Base-by-base conservation (phyloP, 2,329 filamentous ascomycete genomes). In the Aspergillus sp. region DNA sequence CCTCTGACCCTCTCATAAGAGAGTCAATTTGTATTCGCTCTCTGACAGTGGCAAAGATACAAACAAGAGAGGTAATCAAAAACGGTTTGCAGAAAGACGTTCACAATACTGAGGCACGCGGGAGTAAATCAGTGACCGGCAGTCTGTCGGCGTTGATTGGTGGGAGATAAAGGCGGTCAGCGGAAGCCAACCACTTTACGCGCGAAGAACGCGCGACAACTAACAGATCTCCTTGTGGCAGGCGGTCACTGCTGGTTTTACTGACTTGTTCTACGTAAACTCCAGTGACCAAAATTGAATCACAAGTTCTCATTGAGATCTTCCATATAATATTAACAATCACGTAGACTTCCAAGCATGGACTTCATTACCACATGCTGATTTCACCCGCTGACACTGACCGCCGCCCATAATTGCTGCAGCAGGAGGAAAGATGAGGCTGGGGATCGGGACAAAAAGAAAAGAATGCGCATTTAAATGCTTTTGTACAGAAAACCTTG, bases 401-500 rank as follows among this genome's bases (percentile, higher is more conserved):
- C 43, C 42, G 49, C 38, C 43, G 42, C 48, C 47, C 45, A 45
- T 40, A 48, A 47, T 54, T 52, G 46, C 41, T 52, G 53, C 48
- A 55, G 43, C 43, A 54, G 44, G 55, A 47, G 17, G 38, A 52
- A 41, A 51, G 44, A 47, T 45, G 31, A 29, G 46, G 46, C 47
- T 50, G 50, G 49, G 49, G 52, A 45, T 45, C 50, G 16, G 20
- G 16, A 47, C n/a, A 40, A 29, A 44, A 53, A 49, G 41, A 44
- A 48, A 50, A 40, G 36, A 32, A 53, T 47, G 43, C 49, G 54
- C 47, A 54, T 56, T 52, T 45, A 54, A 61, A 66, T 54, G 60
- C 62, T 69, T 70, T 68, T 70, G 62, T 70, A 70, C 66, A 70
- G 59, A 50, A 53, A 47, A 47, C 59, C 43, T n/a, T n/a, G n/a